phyloP scores from a whole-genome alignment of 2,329 filamentous ascomycete species.

The Mycosphaerella arachidis region DNA sequence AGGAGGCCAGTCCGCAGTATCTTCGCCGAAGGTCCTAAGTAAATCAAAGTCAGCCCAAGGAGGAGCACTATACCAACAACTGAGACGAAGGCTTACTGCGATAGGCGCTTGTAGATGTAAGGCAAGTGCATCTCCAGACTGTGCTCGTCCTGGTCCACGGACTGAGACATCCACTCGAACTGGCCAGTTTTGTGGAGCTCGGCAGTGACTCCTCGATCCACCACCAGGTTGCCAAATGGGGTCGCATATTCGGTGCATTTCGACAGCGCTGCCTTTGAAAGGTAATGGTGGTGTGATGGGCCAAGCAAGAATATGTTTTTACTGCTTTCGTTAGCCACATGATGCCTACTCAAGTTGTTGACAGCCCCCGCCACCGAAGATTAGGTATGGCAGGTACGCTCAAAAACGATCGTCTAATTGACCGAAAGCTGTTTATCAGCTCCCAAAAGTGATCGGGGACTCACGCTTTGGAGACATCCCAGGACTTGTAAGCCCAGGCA shows the following conservation, averaged over 20 bases:
- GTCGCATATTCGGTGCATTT: slow-evolving; percentile 67
- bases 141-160: slow-evolving; percentile 76
- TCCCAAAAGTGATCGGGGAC: slow-evolving; percentile 23
- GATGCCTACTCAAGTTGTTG: background rate
- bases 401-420: too few relatives aligned
- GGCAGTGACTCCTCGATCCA: slow-evolving; percentile 57
- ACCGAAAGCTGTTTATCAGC: too few relatives aligned
- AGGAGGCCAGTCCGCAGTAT: slow-evolving; percentile 58
- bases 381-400: too few relatives aligned
- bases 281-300: slow-evolving; percentile 82
- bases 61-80: background rate
- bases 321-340: slow-evolving; percentile 36
- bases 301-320: slow-evolving; percentile 91
- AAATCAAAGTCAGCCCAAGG: slow-evolving; percentile 1
- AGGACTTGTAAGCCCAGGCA: slow-evolving; percentile 87
- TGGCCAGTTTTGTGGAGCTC: slow-evolving; percentile 50
- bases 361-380: too few relatives aligned
- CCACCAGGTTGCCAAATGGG: slow-evolving; percentile 64
- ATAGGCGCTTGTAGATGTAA: slow-evolving; percentile 77
- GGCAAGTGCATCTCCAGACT: slow-evolving; percentile 96
- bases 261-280: slow-evolving; percentile 72
- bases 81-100: slow-evolving; percentile 35
- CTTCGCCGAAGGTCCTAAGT: slow-evolving; percentile 30
- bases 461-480: slow-evolving; percentile 73
- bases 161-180: slow-evolving; percentile 61